Base-by-base conservation (phyloP, 2,329 filamentous ascomycete species). In the Epicoccum sorghinum region DNA sequence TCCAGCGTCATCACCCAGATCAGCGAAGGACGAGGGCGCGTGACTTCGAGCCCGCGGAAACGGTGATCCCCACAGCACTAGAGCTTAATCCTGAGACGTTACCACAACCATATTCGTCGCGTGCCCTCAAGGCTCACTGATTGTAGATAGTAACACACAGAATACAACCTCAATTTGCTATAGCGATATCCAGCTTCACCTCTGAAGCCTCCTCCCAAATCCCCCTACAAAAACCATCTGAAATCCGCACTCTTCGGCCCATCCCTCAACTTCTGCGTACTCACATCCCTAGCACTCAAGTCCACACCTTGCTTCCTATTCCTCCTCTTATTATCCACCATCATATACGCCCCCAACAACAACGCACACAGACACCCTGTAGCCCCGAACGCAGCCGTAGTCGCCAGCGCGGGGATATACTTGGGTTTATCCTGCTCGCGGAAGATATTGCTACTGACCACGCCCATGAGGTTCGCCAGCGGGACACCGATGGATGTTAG, bases 401-500 rank as follows among this genome's bases (percentile, higher is more conserved):
- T 88, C 33, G 85, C 82, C 37, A 89, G 72, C 0, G 88, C 88
- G 0, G 87, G 86, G 48, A 83, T 78, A 65, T 90, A 90, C 63
- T 87, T 84, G 0, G 87, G 88, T 8, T 81, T 82, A 65, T 89
- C 86, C 61, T 86, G 74, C 35, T 79, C 77, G 13, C 82, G 78
- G 74, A 90, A 90, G 54, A 89, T 86, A 63, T 91, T 90, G 57
- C 82, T 85, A 25, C 80, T 80, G 0, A 91, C 86, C 0, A 91
- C 76, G 4, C 88, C 89, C 87, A 92, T 92, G 32, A 91, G 70
- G 60, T 93, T 93, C 3, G 89, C 89, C 8, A 90, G 71, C 0
- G 89, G 89, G 0, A 93, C 89, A 23, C 86, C 88, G 14, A 92
- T 82, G 25, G 85, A 87, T 0, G 89, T 92, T 12, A 91, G 78